Base-by-base conservation (phyloP, 208 protist genomes). In the Zelonia costaricensis region DNA sequence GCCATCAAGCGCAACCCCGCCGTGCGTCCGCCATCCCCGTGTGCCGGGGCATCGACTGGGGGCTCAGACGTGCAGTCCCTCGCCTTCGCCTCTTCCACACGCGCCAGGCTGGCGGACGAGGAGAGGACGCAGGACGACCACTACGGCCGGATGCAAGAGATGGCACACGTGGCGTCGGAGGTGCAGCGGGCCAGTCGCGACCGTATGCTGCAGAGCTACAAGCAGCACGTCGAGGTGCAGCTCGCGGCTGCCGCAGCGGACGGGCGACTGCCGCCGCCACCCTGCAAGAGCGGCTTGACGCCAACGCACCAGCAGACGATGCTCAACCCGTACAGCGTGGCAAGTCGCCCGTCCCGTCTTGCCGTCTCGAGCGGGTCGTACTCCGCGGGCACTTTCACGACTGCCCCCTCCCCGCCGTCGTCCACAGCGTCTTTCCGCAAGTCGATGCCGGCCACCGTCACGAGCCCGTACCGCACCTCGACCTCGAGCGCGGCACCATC, bases 1-100 rank as follows among this genome's bases (percentile, higher is more conserved):
- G 45, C 38, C 8, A 56, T 62, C 39, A 38, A 38, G 28, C 49
- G 9, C 12, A 71, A 39, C 36, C 39, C 40, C 0, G 16, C 49
- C 10, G 36, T 71, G 4, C 54, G 38, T 16, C 39, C 31, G 12
- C 10, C 28, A 2, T 33, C 56, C 4, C 48, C 22, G 22, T 9
- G 38, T 8, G 33, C 62, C 28, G 39, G 33, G 25, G 20, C 42
- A 10, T 20, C 40, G 6, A 47, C 45, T 13, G 65, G 57, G 20
- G 65, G 68, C 16, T 45, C 45, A 3, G 61, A 65, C 35, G 33
- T 69, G 15, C 53, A 69, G 53, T 71, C 56, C 5, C 48, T 64
- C 5, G 25, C 58, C 42, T 68, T 57, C 30, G 65, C 58, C 25
- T 42, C 44, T 5, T 2, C 28, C 12, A 51, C 55, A 10, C 52